Base-by-base conservation (phyloP, 1,284 basidiomycete genomes). In the Fistulinella staudtii region DNA sequence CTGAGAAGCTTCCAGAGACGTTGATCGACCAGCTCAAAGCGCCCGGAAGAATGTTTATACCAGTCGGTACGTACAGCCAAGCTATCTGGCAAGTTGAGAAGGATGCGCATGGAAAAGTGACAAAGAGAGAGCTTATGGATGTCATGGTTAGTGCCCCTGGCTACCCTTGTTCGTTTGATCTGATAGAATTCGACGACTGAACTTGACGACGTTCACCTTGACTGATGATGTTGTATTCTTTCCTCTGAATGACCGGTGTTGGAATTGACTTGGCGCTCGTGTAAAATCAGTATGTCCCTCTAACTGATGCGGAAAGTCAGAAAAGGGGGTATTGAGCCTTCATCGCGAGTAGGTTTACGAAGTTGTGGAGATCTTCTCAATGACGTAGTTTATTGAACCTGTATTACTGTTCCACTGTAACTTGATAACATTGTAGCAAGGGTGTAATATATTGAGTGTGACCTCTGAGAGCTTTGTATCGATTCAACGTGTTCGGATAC, bases 11-110 rank as follows among this genome's bases (percentile, higher is more conserved):
- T n/a, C 93, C 93, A 0, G 63, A 79, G 27, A 63, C 75, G 0
- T 75, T 98, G 0, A 63, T 98, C 21, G 79, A 90, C 11, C 87
- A 95, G 64, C 82, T 98, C 4, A 87, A 85, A 11, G 65, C 67
- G 2, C 92, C 92, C 0, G 95, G 95, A 2, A 73, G 91, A 39
- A 91, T 97, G 85, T 95, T 97, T 67, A 89, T 97, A 41, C 94
- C 94, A 1, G 85, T 98, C 7, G 93, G 92, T 5, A 76, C 73
- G 1, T 57, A 67, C 24, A 53, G 50, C 24, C 82, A 93, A 66
- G 64, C 75, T 43, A 81, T 95, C 39, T 71, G 79, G 57, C 81
- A 89, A 56, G 72, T 94, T 8, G 91, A 94, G 61, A 96, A 97
- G 64, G 83, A 88, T 52, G 69, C 57, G 25, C 49, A 82, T 0